Evolutionary conservation across 305 asterid species (phyloP).

Genomic region (Withania somnifera): DNA sequence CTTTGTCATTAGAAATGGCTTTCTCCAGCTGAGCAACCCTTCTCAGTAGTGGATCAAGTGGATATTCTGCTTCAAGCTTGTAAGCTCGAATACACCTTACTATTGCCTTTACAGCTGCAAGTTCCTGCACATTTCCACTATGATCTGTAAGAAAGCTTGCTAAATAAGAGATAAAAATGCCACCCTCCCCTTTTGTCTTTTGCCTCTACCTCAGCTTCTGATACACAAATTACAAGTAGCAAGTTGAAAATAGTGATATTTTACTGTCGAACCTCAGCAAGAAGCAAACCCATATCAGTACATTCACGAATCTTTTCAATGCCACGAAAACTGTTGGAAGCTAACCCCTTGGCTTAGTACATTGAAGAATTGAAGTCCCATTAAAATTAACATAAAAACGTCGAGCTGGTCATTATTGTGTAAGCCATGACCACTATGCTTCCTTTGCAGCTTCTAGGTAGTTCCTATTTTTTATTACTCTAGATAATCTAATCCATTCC

Average conservation of each 20-base stretch:
- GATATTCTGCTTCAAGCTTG: constrained; percentile 15
- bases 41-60: constrained; percentile 15
- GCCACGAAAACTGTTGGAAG: not conserved
- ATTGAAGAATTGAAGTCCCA: not conserved
- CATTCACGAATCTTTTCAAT: not conserved
- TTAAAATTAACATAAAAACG: not conserved
- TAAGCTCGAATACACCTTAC: constrained; percentile 11
- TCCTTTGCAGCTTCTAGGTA: not conserved
- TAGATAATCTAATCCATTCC: not conserved
- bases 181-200: not conserved
- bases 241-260: not conserved
- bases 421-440: not conserved
- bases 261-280: not conserved
- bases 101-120: constrained; percentile 10
- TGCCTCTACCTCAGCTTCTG: not conserved
- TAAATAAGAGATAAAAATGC: not conserved
- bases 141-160: not conserved
- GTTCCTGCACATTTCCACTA: constrained; percentile 9
- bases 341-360: not conserved
- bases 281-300: not conserved
- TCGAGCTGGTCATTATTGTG: not conserved
- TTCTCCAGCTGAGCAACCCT: constrained; percentile 13
- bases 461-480: not conserved
- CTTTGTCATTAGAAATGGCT: constrained; percentile 1
- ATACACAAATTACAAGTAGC: not conserved